These are phyloP conservation scores for Dispira parvispora DNA, from an alignment of 192 early-diverging fungal genomes.

Conservation along the genomic window DNA sequence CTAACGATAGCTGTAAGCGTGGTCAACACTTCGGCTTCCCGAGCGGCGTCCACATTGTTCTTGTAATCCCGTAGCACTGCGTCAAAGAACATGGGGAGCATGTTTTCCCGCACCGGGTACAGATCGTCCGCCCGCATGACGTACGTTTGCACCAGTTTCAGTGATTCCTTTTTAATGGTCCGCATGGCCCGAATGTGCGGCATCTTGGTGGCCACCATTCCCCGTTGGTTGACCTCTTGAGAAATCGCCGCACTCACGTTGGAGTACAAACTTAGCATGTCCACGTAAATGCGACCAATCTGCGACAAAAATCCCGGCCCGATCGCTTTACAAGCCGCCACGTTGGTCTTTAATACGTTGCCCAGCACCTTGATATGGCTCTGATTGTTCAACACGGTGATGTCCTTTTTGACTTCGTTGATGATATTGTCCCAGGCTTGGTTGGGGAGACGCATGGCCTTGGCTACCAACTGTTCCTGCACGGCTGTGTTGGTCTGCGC, in stretches of 20 bases:
- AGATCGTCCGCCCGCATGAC: conserved; percentile 78
- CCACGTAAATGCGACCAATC: conserved; percentile 76
- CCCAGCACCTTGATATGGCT: conserved; percentile 76
- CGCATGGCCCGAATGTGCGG: conserved; percentile 79
- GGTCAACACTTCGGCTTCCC: conserved; percentile 90
- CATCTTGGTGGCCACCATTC: conserved; percentile 77
- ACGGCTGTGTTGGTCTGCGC: conserved; percentile 63
- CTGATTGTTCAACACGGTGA: conserved; percentile 51
- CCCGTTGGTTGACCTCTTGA: conserved; percentile 50
- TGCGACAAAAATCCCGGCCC: conserved; percentile 80
- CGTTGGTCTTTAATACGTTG: conserved; percentile 92
- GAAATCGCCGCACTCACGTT: conserved; percentile 76
- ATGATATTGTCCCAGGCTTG: conserved; percentile 73
- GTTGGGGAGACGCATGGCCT: conserved; percentile 84
- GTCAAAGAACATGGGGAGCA: conserved; percentile 84
- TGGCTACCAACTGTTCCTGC: conserved; percentile 69
- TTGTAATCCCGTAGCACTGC: conserved; percentile 81
- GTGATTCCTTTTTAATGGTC: conserved; percentile 91
- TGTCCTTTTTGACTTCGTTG: conserved; percentile 43
- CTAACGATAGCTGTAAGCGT: conserved; percentile 79
- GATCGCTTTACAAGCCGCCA: conserved; percentile 73
- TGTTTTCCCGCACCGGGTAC: conserved; percentile 53
- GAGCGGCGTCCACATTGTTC: conserved; percentile 67
- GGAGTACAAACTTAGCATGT: conserved; percentile 83
- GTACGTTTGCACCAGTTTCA: conserved; percentile 86